These are phyloP conservation scores for Penicillium concentricum DNA, from an alignment of 2,329 filamentous ascomycete species.

Conservation along the genomic window DNA sequence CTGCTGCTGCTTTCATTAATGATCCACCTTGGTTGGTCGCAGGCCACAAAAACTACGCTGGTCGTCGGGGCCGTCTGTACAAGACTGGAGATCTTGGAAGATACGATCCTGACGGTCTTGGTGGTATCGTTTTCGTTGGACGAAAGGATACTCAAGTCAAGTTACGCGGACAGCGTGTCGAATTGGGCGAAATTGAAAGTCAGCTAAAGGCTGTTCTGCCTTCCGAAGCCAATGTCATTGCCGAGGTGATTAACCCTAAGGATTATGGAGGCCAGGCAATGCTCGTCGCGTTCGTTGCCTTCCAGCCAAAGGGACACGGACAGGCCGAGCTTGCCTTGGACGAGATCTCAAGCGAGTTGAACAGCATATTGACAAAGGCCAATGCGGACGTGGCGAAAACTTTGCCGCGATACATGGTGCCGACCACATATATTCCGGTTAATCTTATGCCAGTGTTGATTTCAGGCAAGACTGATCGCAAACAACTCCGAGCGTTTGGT, in stretches of 20 bases:
- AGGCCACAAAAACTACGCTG: slow-evolving; percentile 24
- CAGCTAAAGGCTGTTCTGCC: slow-evolving; percentile 32
- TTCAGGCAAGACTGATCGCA: slow-evolving; percentile 48
- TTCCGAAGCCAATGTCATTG: slow-evolving; percentile 41
- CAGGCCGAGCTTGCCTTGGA: slow-evolving; percentile 15
- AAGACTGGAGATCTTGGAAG: slow-evolving; percentile 43
- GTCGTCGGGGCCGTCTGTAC: slow-evolving; percentile 37
- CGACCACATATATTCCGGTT: slow-evolving; percentile 46
- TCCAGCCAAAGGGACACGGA: slow-evolving; percentile 23
- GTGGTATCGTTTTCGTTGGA: slow-evolving; percentile 39
- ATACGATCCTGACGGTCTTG: slow-evolving; percentile 40
- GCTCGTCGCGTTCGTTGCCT: slow-evolving; percentile 33
- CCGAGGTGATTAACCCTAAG: slow-evolving; percentile 48
- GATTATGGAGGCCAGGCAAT: slow-evolving; percentile 28
- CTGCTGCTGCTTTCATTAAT: slow-evolving; percentile 36
- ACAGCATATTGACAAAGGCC: slow-evolving; percentile 16
- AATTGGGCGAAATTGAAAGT: slow-evolving; percentile 44
- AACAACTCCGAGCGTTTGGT: slow-evolving; percentile 37
- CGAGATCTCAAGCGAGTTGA: slow-evolving; percentile 19
- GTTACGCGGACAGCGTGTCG: slow-evolving; percentile 44
- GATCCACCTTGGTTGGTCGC: slow-evolving; percentile 39
- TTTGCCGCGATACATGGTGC: slow-evolving; percentile 35
- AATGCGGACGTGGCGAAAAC: slow-evolving; percentile 28
- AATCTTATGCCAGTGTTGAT: slow-evolving; percentile 43
- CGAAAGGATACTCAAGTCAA: slow-evolving; percentile 45